Evolutionary conservation across 2,329 filamentous ascomycete species (phyloP).

Genomic region (Aureobasidium pullulans): DNA sequence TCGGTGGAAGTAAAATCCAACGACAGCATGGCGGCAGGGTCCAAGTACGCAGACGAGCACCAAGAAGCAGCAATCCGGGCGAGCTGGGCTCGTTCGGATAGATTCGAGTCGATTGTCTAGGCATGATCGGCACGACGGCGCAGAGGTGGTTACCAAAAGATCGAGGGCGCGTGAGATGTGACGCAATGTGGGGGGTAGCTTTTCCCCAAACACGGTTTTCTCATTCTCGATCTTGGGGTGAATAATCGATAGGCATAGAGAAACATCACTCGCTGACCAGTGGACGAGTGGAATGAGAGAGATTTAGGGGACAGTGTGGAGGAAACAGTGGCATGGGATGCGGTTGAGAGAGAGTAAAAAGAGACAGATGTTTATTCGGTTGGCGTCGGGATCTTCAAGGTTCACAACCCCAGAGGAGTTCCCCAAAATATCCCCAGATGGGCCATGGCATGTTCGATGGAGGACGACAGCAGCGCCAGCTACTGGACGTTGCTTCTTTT

Average conservation of each 20-base stretch:
- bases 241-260: background rate
- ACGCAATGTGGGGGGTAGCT: conserved; percentile 4
- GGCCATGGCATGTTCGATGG: background rate
- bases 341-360: no score
- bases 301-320: background rate
- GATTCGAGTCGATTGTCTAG: conserved; percentile 2
- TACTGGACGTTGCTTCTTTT: background rate
- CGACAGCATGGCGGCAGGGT: background rate
- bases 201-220: background rate
- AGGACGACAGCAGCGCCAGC: background rate
- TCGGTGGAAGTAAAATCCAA: background rate
- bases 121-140: background rate
- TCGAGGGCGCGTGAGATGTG: conserved; percentile 10
- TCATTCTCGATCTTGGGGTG: background rate
- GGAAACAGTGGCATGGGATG: background rate
- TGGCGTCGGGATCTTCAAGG: no score
- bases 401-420: no score
- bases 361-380: no score
- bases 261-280: background rate
- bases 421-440: no score
- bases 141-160: background rate
- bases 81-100: background rate
- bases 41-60: background rate
- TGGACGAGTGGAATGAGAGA: background rate
- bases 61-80: background rate